These are phyloP conservation scores for Penicillium coprophilum DNA, from an alignment of 495 filamentous ascomycete genomes.

Conservation along the genomic window DNA sequence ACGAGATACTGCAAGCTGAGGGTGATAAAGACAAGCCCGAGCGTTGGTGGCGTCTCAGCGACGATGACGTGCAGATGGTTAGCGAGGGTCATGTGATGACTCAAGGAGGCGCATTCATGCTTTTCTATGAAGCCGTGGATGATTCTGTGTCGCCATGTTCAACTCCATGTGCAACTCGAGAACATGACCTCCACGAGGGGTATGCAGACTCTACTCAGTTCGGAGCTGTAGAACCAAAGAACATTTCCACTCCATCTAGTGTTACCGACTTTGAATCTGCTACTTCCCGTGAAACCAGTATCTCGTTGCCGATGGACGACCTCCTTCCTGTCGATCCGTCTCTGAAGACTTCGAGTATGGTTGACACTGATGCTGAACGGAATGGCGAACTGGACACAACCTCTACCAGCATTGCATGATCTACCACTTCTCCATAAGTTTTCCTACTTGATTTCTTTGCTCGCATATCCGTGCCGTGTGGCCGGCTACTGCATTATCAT, in stretches of 20 bases:
- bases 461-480: constrained; percentile 7
- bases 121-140: constrained; percentile 77
- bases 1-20: constrained; percentile 38
- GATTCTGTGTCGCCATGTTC: background rate
- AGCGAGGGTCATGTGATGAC: constrained; percentile 69
- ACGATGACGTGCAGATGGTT: constrained; percentile 75
- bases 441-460: constrained; percentile 10
- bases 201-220: constrained; percentile 7
- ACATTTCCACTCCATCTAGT: constrained; percentile 34
- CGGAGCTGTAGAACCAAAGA: constrained; percentile 26
- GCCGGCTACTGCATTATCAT: constrained; percentile 19
- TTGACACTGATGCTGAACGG: background rate
- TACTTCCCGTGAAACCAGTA: constrained; percentile 38
- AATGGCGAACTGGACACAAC: constrained; percentile 4
- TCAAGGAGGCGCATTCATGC: constrained; percentile 90
- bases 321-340: background rate
- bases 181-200: background rate
- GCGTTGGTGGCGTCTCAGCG: constrained; percentile 82
- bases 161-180: background rate
- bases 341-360: constrained; percentile 3
- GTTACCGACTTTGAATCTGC: constrained; percentile 33
- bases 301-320: constrained; percentile 21
- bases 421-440: background rate
- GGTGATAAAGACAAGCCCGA: constrained; percentile 40
- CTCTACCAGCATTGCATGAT: constrained; percentile 16